Evolutionary conservation across 169 alveolate genomes (phyloP), one percentile per base, ranked within the genome.

Genomic region (Theileria annulata): DNA sequence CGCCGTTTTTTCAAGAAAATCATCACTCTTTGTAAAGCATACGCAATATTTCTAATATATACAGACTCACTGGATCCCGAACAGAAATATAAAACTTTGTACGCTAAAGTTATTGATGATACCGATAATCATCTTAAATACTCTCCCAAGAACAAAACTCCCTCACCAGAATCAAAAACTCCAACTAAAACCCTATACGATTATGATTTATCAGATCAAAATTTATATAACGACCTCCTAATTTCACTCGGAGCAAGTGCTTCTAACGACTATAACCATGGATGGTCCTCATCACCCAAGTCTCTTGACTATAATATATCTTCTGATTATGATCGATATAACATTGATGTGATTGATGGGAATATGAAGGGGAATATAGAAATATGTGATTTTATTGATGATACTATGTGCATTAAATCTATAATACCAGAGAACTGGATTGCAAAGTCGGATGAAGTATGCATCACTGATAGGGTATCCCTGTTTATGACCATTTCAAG

Each of bases 361-460:
- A 42, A 42, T 42, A 42, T 42, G 19, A 42, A 42, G 51, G 51
- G 13, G 13, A 8, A 42, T 42, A 10, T 42, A 42, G 51, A 12
- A 42, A 42, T 42, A 1, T 1, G 3, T 42, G 51, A 42, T 17
- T 10, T 42, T 42, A 17, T 10, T 42, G 51, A 42, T 42, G 19
- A 17, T 42, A 8, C 19, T 10, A 2, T 42, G 6, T 12, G 19
- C 13, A 42, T 42, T 42, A 31, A 35, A 37, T n/a, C 56, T 25
- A 27, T 21, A 25, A 64, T 64, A 6, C 73, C 73, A 10, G 73
- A 25, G 37, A 35, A 25, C 25, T 64, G 73, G 73, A 64, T 64
- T 21, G 8, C 3, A 35, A 49, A 64, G 56, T 37, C 66, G 5
- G 31, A 25, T 56, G 35, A 56, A 25, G 31, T 2, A n/a, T 5